phyloP scores from a whole-genome alignment of 352 stramenopile species.

The Phytophthora cryptogea region DNA sequence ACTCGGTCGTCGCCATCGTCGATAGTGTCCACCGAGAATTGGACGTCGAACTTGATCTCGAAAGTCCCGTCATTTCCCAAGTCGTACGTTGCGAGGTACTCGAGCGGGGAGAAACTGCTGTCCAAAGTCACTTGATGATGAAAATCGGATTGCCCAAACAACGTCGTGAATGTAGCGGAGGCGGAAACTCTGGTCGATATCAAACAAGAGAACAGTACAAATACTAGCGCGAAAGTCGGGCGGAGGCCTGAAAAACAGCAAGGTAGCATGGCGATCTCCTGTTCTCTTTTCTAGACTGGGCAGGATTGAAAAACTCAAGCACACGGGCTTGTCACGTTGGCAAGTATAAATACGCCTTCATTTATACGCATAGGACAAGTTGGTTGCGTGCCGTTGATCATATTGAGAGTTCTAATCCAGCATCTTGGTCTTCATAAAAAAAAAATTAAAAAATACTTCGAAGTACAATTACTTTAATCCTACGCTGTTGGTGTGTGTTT shows the following conservation, averaged over 20 bases:
- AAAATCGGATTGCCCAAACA: constrained; percentile 24
- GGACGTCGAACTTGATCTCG: constrained; percentile 27
- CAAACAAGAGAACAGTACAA: not conserved
- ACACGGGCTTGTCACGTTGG: not conserved
- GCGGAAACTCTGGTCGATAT: not conserved
- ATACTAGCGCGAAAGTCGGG: not conserved
- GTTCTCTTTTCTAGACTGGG: not conserved
- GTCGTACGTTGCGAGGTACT: constrained; percentile 41
- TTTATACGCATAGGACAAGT: not conserved
- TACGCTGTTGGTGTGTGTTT: not conserved
- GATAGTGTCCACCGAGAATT: constrained; percentile 40
- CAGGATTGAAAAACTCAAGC: not conserved
- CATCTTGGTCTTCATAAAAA: no score
- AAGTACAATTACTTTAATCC: no score
- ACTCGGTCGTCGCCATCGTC: constrained; percentile 35
- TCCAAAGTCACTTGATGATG: constrained; percentile 23
- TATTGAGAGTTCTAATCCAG: constrained; percentile 2
- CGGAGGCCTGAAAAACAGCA: not conserved
- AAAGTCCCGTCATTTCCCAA: constrained; percentile 36
- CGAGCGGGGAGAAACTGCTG: constrained; percentile 16
- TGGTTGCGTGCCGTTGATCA: not conserved
- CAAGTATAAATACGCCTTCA: constrained; percentile 6
- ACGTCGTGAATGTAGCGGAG: constrained; percentile 8
- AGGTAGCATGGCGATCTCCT: constrained; percentile 6
- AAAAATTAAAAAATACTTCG: no score